These are phyloP conservation scores for Neofusicoccum parvum DNA, from an alignment of 2,329 filamentous ascomycete species.

Conservation along the genomic window DNA sequence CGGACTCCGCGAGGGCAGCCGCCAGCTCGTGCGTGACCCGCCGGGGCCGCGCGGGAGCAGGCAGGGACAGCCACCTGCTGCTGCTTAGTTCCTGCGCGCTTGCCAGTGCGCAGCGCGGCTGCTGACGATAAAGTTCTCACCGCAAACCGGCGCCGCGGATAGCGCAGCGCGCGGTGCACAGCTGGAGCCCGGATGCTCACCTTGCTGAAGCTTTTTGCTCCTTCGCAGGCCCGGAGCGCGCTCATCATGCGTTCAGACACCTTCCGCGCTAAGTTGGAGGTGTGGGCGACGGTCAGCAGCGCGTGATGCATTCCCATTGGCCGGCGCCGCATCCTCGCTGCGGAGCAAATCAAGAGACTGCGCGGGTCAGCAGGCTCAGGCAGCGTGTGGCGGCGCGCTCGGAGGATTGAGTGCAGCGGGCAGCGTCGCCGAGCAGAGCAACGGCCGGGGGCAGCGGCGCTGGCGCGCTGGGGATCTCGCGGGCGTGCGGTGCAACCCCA, in stretches of 20 bases:
- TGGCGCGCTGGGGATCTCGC: neutral
- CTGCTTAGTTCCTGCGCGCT: too few species aligned
- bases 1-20: neutral
- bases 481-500: neutral
- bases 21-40: neutral
- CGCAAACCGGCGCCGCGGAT: neutral
- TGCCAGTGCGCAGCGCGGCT: too few species aligned
- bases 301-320: slow-evolving; percentile 16
- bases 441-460: neutral
- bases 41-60: neutral
- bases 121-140: slow-evolving; percentile 5
- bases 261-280: neutral
- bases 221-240: neutral
- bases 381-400: slow-evolving; percentile 7
- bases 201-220: slow-evolving; percentile 2
- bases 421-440: neutral
- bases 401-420: neutral
- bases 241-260: neutral
- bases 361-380: slow-evolving; percentile 1
- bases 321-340: neutral
- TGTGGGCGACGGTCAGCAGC: slow-evolving; percentile 7
- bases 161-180: neutral
- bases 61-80: neutral
- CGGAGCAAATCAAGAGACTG: neutral
- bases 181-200: neutral